Evolutionary conservation across 2,329 filamentous ascomycete species (phyloP).

Genomic region (Zymoseptoria pseudotritici): DNA sequence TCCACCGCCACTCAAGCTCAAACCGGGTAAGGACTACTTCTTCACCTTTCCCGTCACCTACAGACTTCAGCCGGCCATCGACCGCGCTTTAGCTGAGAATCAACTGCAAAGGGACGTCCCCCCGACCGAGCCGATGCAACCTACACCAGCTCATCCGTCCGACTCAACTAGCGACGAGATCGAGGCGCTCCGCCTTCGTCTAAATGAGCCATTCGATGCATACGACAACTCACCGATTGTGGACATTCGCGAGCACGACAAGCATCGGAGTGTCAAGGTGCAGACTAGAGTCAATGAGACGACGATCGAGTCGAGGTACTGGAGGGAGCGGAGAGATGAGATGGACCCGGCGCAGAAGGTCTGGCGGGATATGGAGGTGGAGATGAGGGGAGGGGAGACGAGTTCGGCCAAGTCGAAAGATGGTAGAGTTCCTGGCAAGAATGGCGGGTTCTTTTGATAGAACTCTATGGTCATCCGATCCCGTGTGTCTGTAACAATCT

Average conservation of each 20-base stretch:
- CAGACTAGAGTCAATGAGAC: background rate
- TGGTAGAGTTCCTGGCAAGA: background rate
- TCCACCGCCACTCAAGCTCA: background rate
- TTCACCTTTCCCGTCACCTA: background rate
- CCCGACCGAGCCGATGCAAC: background rate
- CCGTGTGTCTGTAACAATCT: background rate
- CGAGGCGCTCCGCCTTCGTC: background rate
- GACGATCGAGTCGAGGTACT: background rate
- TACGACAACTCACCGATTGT: background rate
- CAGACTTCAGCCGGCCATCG: background rate
- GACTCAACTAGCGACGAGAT: background rate
- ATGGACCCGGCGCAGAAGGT: background rate
- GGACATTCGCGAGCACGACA: background rate
- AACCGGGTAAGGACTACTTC: background rate
- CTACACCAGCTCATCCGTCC: background rate
- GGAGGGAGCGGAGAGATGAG: background rate
- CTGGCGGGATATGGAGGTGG: background rate
- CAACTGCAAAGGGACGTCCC: background rate
- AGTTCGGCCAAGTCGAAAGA: background rate
- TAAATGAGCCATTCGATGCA: background rate
- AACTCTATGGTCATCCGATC: background rate
- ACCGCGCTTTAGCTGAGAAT: background rate
- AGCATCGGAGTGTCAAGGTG: background rate
- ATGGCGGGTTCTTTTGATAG: background rate
- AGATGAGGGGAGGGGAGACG: background rate